Base-by-base conservation (phyloP, 2,329 filamentous ascomycete genomes). In the Aspergillus sclerotialis region DNA sequence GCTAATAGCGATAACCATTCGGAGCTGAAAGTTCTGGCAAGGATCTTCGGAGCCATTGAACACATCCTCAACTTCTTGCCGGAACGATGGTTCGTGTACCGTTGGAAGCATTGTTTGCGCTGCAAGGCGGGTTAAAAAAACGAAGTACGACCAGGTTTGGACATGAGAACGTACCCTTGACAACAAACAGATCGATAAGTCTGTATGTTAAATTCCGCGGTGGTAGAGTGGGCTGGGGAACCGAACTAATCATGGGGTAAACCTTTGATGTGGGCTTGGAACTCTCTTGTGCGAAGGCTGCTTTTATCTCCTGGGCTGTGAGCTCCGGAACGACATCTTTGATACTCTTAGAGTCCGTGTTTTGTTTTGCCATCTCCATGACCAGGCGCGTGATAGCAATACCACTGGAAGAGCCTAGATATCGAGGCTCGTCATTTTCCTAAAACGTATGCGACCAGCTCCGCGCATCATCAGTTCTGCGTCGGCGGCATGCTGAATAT, bases 331-430 rank as follows among this genome's bases (percentile, higher is more conserved):
- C 85, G 32, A 96, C 80, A 48, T 95, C 88, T 38, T 87, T 88
- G 56, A 96, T 95, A 45, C 82, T 87, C 60, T 88, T 85, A 4
- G 87, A 83, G 52, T 92, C 84, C 16, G 88, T 93, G 53, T 90
- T 94, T 43, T 88, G 82, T 65, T 94, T 96, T 34, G 90, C 90
- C 61, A 94, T 80, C 58, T 95, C 89, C 84, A 98, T 95, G 8
- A 98, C 81, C 47, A 96, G 73, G 18, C 90, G 80, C 9, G 89
- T 94, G 69, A 96, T 94, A 54, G 88, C 86, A 51, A 95, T 94
- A 39, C 90, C 92, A 58, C 90, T 96, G 31, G 89, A 94, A 3
- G 92, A 85, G 0, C 92, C 92, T 3, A 98, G 70, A 56, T 92
- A 96, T 43, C 90, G 84, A 11, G 85, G 80, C 62, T 95, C 90